These are phyloP conservation scores for Centaurea solstitialis DNA, from an alignment of 129 eudicot genomes.

Conservation along the genomic window DNA sequence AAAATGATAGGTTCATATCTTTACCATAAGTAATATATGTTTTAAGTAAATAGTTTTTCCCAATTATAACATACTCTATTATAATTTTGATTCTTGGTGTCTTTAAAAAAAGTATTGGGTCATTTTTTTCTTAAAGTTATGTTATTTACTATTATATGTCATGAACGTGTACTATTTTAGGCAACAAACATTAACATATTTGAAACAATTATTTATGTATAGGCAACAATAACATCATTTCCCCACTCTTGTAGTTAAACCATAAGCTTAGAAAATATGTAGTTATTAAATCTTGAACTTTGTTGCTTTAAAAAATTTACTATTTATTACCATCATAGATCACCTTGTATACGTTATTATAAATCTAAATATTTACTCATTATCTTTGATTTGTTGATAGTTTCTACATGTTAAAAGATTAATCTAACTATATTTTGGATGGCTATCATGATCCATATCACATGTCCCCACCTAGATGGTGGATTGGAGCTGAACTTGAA, in stretches of 20 bases:
- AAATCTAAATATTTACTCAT: background rate
- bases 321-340: background rate
- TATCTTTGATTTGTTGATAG: background rate
- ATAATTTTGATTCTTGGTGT: background rate
- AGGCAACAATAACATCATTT: background rate
- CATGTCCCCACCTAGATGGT: too few species aligned
- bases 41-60: background rate
- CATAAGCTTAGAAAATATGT: background rate
- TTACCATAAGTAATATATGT: background rate
- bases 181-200: background rate
- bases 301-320: background rate
- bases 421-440: background rate
- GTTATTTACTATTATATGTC: constrained; percentile 1
- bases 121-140: constrained; percentile 18
- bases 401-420: too few species aligned
- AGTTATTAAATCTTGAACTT: background rate
- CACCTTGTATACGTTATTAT: background rate
- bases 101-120: background rate
- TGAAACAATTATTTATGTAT: background rate
- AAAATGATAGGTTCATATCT: background rate
- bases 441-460: background rate
- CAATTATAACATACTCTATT: background rate
- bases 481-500: too few species aligned
- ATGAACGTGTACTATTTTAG: background rate
- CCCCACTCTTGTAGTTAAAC: background rate